Evolutionary conservation across 768 basidiomycete species (phyloP).

Genomic region (Agaricus sinodeliciosus): DNA sequence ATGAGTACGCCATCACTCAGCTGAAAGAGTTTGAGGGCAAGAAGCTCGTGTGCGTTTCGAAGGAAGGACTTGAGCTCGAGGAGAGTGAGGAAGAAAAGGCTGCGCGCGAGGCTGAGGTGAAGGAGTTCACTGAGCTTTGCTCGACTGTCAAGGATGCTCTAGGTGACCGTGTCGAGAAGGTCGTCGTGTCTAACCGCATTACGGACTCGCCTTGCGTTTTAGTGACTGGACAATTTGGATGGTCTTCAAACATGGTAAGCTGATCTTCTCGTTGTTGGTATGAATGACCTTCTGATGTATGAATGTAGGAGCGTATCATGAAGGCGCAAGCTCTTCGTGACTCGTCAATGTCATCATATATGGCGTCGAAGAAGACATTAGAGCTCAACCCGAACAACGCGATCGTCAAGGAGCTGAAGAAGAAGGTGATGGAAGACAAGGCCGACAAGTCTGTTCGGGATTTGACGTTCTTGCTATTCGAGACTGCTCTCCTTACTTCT

Average conservation of each 20-base stretch:
- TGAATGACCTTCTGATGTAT: background rate
- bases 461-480: slow-evolving; percentile 91
- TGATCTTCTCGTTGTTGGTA: background rate
- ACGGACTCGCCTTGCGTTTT: slow-evolving; percentile 94
- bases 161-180: slow-evolving; percentile 99
- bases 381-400: slow-evolving; percentile 91
- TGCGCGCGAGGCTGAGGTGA: slow-evolving; percentile 76
- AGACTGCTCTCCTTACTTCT: slow-evolving; percentile 93
- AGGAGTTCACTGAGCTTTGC: slow-evolving; percentile 84
- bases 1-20: slow-evolving; percentile 97
- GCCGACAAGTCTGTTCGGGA: slow-evolving; percentile 98
- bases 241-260: slow-evolving; percentile 96
- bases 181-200: slow-evolving; percentile 96
- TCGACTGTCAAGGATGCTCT: slow-evolving; percentile 96
- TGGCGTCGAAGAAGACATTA: slow-evolving; percentile 97
- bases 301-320: slow-evolving; percentile 86
- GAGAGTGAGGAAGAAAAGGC: slow-evolving; percentile 99
- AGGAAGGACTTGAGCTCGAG: slow-evolving; percentile 98
- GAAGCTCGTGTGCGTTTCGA: slow-evolving; percentile 96
- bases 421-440: slow-evolving; percentile 95
- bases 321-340: slow-evolving; percentile 97
- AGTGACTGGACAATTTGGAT: slow-evolving; percentile 98
- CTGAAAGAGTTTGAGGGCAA: slow-evolving; percentile 99
- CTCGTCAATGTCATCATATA: slow-evolving; percentile 97
- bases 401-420: slow-evolving; percentile 94